Evolutionary conservation across 2,329 filamentous ascomycete species (phyloP).

Genomic region (Colletotrichum sp.): DNA sequence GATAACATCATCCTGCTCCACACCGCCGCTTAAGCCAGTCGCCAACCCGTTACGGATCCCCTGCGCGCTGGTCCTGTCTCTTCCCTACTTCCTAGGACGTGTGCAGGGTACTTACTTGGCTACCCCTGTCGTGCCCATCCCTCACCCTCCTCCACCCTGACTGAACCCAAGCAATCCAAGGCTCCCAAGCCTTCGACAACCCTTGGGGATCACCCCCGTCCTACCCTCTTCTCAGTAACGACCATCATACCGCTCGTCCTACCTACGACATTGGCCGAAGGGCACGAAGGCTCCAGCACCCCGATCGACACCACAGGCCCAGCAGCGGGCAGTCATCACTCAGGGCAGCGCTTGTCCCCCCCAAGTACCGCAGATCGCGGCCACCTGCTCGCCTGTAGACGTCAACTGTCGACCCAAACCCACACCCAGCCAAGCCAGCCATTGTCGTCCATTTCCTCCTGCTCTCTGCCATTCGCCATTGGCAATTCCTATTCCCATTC

Average conservation of each 20-base stretch:
- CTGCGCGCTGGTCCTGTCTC: neutral
- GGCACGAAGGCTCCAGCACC: neutral
- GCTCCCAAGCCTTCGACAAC: conserved; percentile 2
- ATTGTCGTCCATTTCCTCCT: neutral
- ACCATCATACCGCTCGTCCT: neutral
- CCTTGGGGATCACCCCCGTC: neutral
- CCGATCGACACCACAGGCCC: neutral
- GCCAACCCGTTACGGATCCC: neutral
- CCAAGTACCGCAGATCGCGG: conserved; percentile 16
- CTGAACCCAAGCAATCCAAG: neutral
- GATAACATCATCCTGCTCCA: conserved; percentile 20
- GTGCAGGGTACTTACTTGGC: neutral
- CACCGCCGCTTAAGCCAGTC: conserved; percentile 13
- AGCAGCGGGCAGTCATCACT: neutral
- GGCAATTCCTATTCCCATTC: neutral
- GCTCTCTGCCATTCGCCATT: neutral
- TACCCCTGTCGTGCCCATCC: conserved; percentile 5
- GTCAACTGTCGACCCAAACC: conserved; percentile 13
- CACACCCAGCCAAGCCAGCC: conserved; percentile 11
- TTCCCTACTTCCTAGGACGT: neutral
- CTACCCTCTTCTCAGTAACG: neutral
- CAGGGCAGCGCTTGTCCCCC: neutral
- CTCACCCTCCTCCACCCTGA: neutral
- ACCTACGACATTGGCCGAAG: neutral
- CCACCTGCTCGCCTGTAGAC: conserved; percentile 1